phyloP scores from a whole-genome alignment of 1,284 basidiomycete genomes.

The Hemileia vastatrix region DNA sequence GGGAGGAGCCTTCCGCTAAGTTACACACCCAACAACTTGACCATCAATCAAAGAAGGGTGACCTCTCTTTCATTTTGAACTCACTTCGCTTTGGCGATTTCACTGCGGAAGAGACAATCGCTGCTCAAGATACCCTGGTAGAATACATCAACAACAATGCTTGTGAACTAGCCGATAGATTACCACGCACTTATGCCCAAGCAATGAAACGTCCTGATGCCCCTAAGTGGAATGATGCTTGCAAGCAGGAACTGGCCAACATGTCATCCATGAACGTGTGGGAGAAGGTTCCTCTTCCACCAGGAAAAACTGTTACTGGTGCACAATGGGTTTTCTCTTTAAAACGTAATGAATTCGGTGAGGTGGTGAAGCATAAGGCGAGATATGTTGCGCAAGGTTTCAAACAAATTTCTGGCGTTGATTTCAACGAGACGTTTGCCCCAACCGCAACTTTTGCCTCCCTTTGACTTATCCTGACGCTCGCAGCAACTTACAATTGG shows the following conservation, averaged over 20 bases:
- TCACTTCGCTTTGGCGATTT: too few relatives aligned
- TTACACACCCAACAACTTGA: too few relatives aligned
- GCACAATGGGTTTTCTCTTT: conserved; percentile 1
- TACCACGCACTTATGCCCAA: not conserved
- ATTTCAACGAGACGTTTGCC: not conserved
- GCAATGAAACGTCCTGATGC: not conserved
- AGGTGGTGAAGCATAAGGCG: not conserved
- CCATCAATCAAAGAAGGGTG: too few relatives aligned
- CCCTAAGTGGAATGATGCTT: not conserved
- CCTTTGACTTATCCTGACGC: not conserved
- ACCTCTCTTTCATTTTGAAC: too few relatives aligned
- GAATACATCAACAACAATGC: too few relatives aligned
- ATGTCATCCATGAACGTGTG: not conserved
- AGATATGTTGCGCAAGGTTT: conserved; percentile 1
- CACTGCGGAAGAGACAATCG: too few relatives aligned
- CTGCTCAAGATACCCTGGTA: too few relatives aligned
- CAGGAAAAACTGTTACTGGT: not conserved
- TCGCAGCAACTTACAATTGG: not conserved
- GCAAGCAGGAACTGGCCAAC: not conserved
- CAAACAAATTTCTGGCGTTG: not conserved
- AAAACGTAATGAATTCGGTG: not conserved
- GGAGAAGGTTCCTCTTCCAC: not conserved
- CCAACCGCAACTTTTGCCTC: not conserved
- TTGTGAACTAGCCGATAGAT: too few relatives aligned
- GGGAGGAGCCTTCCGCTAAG: too few relatives aligned